phyloP scores from a whole-genome alignment of 2,329 filamentous ascomycete genomes.

The Beauveria caledonica region DNA sequence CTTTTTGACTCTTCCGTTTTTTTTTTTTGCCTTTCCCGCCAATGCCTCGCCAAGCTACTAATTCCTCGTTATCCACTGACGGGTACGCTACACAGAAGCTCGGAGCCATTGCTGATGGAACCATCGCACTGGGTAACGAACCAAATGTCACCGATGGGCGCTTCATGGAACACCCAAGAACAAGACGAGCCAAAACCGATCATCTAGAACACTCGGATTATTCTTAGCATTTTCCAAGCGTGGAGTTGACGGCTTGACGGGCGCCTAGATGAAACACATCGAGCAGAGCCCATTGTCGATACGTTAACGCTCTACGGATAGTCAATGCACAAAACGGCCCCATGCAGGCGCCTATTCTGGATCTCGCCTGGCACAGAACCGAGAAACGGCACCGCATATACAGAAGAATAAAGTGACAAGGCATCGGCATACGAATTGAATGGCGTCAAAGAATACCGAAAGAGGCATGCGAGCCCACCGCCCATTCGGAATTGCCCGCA shows the following conservation, averaged over 20 bases:
- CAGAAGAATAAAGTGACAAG: neutral
- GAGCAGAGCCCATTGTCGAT: neutral
- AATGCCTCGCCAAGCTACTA: constrained; percentile 1
- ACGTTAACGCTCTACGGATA: neutral
- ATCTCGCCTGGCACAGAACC: neutral
- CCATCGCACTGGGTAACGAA: neutral
- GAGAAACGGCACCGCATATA: neutral
- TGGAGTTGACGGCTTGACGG: constrained; percentile 3
- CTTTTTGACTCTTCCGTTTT: neutral
- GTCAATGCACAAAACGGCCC: neutral
- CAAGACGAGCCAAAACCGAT: neutral
- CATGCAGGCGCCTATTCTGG: constrained; percentile 4
- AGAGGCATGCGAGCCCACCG: constrained; percentile 3
- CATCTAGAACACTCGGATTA: neutral
- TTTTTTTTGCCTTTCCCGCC: constrained; percentile 3
- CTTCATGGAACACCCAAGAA: neutral
- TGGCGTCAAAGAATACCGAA: neutral
- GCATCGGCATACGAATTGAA: neutral
- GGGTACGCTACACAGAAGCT: constrained; percentile 4
- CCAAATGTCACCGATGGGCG: neutral
- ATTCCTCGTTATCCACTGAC: neutral
- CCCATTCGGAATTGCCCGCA: constrained; percentile 5
- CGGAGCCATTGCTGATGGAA: neutral
- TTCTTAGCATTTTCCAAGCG: constrained; percentile 1
- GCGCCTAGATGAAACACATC: constrained; percentile 10